phyloP scores from a whole-genome alignment of 768 basidiomycete genomes.

The Pilatotrama ljubarskyi region DNA sequence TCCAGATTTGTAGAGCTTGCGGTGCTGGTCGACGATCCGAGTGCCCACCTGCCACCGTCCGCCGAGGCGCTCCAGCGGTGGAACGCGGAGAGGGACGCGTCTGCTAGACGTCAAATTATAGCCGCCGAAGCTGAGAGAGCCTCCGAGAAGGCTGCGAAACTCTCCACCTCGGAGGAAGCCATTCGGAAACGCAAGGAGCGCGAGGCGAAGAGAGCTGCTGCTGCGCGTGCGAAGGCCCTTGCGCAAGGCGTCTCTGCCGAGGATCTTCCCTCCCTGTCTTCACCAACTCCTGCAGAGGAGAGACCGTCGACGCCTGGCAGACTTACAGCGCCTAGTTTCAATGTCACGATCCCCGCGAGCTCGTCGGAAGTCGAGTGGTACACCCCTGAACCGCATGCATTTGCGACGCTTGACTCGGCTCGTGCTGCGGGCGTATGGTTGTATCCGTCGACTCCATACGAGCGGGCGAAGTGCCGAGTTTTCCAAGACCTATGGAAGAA shows the following conservation, averaged over 20 bases:
- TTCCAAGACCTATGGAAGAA: constrained; percentile 81
- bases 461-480: constrained; percentile 77
- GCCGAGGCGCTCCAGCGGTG: constrained; percentile 50
- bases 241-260: constrained; percentile 21
- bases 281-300: neutral
- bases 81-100: constrained; percentile 49
- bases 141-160: constrained; percentile 39
- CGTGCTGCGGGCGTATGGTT: constrained; percentile 71
- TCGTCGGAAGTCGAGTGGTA: constrained; percentile 76
- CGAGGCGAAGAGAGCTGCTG: constrained; percentile 46
- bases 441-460: constrained; percentile 63
- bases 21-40: constrained; percentile 70
- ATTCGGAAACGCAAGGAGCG: constrained; percentile 71
- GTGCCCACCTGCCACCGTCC: constrained; percentile 54
- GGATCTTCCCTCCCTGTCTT: neutral
- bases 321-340: constrained; percentile 37
- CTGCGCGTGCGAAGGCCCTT: constrained; percentile 24
- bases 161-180: constrained; percentile 49
- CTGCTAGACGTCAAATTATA: constrained; percentile 49
- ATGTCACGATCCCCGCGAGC: constrained; percentile 64
- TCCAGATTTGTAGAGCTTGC: constrained; percentile 58
- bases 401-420: constrained; percentile 60
- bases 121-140: constrained; percentile 50
- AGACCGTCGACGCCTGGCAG: constrained; percentile 21
- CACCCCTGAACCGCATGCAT: constrained; percentile 41